A percentile compares a stretch with the other conserved stretches of the same genome.
phyloP scores from a whole-genome alignment of 768 basidiomycete genomes.

The Lanmaoa rubissima region DNA sequence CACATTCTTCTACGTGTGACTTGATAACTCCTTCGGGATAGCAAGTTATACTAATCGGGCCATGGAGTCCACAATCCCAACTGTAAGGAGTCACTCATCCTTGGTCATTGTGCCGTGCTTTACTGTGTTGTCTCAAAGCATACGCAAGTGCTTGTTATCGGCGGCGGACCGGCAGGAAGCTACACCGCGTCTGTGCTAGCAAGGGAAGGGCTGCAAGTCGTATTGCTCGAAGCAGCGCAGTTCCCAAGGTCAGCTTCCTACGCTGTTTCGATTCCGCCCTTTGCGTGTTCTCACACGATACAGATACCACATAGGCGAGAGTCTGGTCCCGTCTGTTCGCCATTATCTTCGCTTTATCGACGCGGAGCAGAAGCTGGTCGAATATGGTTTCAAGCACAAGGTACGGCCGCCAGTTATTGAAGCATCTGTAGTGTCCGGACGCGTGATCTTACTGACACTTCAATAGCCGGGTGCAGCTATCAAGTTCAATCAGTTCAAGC shows the following conservation, averaged over 20 bases:
- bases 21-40: too few relatives aligned
- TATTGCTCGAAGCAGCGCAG: slow-evolving; percentile 51
- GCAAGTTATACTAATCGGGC: too few relatives aligned
- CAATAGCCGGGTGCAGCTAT: slow-evolving; percentile 57
- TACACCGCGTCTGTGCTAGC: slow-evolving; percentile 55
- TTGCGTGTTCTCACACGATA: background rate
- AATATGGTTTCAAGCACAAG: slow-evolving; percentile 47
- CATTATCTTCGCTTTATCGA: slow-evolving; percentile 53
- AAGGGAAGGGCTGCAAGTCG: slow-evolving; percentile 57
- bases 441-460: background rate
- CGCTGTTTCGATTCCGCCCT: too few relatives aligned
- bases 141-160: slow-evolving; percentile 44
- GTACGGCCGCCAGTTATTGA: slow-evolving; percentile 23
- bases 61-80: slow-evolving; percentile 21
- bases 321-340: slow-evolving; percentile 48
- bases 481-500: slow-evolving; percentile 54
- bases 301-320: slow-evolving; percentile 51
- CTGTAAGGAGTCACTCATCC: slow-evolving; percentile 14
- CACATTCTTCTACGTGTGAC: too few relatives aligned
- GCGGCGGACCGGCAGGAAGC: slow-evolving; percentile 59
- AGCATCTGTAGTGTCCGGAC: background rate
- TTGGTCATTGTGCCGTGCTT: background rate
- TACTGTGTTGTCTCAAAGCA: slow-evolving; percentile 15
- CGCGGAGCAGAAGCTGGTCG: slow-evolving; percentile 42
- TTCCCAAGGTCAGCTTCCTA: slow-evolving; percentile 47